phyloP scores from a whole-genome alignment of 768 basidiomycete genomes.

The Botryobasidium botryosum region DNA sequence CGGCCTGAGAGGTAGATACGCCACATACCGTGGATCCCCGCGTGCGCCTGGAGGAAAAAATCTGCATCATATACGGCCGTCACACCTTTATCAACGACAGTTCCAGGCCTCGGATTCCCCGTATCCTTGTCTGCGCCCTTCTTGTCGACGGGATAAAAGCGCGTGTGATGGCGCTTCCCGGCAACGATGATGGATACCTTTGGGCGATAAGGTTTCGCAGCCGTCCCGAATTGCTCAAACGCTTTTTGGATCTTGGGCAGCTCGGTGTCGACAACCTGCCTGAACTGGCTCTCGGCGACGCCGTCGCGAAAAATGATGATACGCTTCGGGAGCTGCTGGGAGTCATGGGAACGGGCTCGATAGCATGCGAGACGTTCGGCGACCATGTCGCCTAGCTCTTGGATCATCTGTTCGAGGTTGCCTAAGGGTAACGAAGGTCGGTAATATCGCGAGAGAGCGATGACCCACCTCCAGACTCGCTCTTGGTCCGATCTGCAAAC shows the following conservation, averaged over 20 bases:
- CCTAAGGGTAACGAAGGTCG: no score
- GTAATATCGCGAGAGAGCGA: no score
- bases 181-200: constrained; percentile 58
- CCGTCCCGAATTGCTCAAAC: constrained; percentile 37
- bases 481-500: constrained; percentile 50
- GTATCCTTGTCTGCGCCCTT: constrained; percentile 34
- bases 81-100: constrained; percentile 64
- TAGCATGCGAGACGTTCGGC: constrained; percentile 47
- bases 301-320: constrained; percentile 62
- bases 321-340: constrained; percentile 40
- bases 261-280: constrained; percentile 40
- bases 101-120: constrained; percentile 52
- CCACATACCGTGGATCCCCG: no score
- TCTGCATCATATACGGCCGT: constrained; percentile 41
- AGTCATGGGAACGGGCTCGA: no score
- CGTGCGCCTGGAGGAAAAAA: constrained; percentile 31
- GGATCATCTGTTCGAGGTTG: no score
- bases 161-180: constrained; percentile 54
- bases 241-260: constrained; percentile 43
- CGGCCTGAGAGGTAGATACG: no score
- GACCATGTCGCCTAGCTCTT: constrained; percentile 47
- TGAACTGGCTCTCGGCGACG: constrained; percentile 49
- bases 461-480: no score
- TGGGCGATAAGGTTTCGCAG: constrained; percentile 38
- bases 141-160: constrained; percentile 40